Evolutionary conservation across 2,329 filamentous ascomycete species (phyloP).

Genomic region (Ceratocystis papillata): DNA sequence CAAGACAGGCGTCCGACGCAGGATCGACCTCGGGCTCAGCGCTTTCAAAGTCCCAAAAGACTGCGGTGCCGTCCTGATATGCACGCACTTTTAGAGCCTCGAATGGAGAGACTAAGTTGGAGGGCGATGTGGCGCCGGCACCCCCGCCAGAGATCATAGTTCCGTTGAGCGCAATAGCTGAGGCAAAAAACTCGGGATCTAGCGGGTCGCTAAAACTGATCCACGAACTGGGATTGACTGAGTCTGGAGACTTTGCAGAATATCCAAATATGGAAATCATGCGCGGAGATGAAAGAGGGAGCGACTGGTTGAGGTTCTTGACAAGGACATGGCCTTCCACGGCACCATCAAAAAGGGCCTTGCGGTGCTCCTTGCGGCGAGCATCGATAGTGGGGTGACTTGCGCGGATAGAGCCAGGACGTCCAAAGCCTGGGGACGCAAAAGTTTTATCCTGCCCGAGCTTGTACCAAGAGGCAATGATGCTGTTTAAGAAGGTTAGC

Average conservation of each 20-base stretch:
- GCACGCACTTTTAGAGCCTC: constrained; percentile 45
- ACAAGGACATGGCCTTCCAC: constrained; percentile 54
- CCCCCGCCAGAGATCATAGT: constrained; percentile 34
- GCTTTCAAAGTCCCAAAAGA: constrained; percentile 50
- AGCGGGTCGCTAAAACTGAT: constrained; percentile 31
- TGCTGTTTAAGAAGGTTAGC: constrained; percentile 30
- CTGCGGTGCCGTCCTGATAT: constrained; percentile 43
- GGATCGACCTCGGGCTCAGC: constrained; percentile 40
- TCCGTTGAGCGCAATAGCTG: constrained; percentile 31
- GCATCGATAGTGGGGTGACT: constrained; percentile 47
- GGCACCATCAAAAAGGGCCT: constrained; percentile 43
- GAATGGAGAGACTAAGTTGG: constrained; percentile 42
- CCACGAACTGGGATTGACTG: constrained; percentile 33
- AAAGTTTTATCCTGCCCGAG: constrained; percentile 43
- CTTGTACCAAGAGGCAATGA: constrained; percentile 47
- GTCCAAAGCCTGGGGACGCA: constrained; percentile 40
- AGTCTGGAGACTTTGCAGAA: constrained; percentile 41
- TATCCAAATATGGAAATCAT: constrained; percentile 53
- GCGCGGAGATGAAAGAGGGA: constrained; percentile 43
- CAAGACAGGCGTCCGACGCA: constrained; percentile 53
- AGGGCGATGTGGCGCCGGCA: constrained; percentile 39
- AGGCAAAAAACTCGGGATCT: constrained; percentile 32
- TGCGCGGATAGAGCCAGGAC: constrained; percentile 39
- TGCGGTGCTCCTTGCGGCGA: constrained; percentile 29
- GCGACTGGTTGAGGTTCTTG: constrained; percentile 46